phyloP scores from a whole-genome alignment of 768 basidiomycete species.

The Panus rudis region DNA sequence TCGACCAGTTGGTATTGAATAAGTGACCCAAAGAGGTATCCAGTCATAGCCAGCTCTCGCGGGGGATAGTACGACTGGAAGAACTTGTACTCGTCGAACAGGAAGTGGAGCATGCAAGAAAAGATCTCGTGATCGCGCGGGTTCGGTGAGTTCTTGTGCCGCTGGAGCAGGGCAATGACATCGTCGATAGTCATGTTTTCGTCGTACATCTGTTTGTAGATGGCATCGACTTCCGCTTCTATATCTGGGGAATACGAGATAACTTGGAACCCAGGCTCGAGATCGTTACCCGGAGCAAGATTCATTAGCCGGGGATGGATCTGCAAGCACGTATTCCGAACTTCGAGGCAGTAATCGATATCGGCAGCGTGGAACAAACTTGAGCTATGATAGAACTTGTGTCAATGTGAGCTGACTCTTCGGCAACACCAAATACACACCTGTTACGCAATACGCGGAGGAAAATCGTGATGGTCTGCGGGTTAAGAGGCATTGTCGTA shows the following conservation, averaged over 20 bases:
- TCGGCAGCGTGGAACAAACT: slow-evolving; percentile 71
- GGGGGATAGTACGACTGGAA: slow-evolving; percentile 95
- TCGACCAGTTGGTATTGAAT: slow-evolving; percentile 93
- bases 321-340: slow-evolving; percentile 88
- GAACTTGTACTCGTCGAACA: slow-evolving; percentile 99
- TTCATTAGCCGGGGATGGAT: slow-evolving; percentile 96
- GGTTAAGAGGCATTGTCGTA: slow-evolving; percentile 81
- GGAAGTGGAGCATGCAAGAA: slow-evolving; percentile 99
- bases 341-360: slow-evolving; percentile 80
- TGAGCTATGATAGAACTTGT: no score
- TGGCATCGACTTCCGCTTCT: slow-evolving; percentile 87
- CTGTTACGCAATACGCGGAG: slow-evolving; percentile 81
- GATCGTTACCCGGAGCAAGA: slow-evolving; percentile 76
- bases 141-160: slow-evolving; percentile 76
- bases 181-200: slow-evolving; percentile 92
- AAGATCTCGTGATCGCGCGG: slow-evolving; percentile 91
- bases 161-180: slow-evolving; percentile 82
- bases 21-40: slow-evolving; percentile 91
- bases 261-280: slow-evolving; percentile 87
- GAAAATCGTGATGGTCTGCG: slow-evolving; percentile 87
- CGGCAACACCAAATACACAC: slow-evolving; percentile 35
- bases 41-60: slow-evolving; percentile 93
- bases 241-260: slow-evolving; percentile 84
- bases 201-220: slow-evolving; percentile 98
- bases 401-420: no score